phyloP scores from a whole-genome alignment of 495 filamentous ascomycete species.

The Aspergillus olivimuriae region DNA sequence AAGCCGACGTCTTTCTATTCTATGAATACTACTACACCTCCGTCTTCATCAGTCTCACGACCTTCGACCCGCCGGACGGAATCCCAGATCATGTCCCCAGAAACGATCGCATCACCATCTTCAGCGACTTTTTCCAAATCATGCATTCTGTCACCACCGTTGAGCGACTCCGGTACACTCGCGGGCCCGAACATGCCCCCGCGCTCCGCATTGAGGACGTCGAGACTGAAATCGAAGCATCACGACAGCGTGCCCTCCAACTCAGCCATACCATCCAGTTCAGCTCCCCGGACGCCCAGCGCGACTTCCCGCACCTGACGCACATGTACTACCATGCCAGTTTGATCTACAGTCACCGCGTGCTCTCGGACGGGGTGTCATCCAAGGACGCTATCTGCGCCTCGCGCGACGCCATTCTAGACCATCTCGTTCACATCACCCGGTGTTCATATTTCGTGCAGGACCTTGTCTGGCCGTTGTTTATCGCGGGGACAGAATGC shows the following conservation, averaged over 20 bases:
- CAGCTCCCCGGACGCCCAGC: slow-evolving; percentile 7
- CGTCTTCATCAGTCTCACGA: slow-evolving; percentile 17
- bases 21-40: slow-evolving; percentile 21
- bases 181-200: too few species aligned
- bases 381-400: background rate
- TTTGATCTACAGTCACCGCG: slow-evolving; percentile 21
- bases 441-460: slow-evolving; percentile 15
- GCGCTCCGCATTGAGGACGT: slow-evolving; percentile 16
- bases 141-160: slow-evolving; percentile 15
- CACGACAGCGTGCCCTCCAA: too few species aligned
- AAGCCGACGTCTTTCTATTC: slow-evolving; percentile 14
- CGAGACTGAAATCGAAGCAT: slow-evolving; percentile 1
- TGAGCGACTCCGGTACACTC: slow-evolving; percentile 11
- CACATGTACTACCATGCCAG: slow-evolving; percentile 22
- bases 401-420: slow-evolving; percentile 18
- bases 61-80: slow-evolving; percentile 10
- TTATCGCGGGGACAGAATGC: slow-evolving; percentile 21
- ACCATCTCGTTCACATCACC: slow-evolving; percentile 13
- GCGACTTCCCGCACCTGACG: slow-evolving; percentile 14
- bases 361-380: slow-evolving; percentile 4
- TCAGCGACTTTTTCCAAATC: slow-evolving; percentile 17
- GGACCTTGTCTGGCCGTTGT: slow-evolving; percentile 24
- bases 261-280: slow-evolving; percentile 16
- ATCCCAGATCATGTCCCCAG: slow-evolving; percentile 4
- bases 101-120: slow-evolving; percentile 14